Evolutionary conservation across 495 filamentous ascomycete genomes (phyloP).

Genomic region (Podospora sp.): DNA sequence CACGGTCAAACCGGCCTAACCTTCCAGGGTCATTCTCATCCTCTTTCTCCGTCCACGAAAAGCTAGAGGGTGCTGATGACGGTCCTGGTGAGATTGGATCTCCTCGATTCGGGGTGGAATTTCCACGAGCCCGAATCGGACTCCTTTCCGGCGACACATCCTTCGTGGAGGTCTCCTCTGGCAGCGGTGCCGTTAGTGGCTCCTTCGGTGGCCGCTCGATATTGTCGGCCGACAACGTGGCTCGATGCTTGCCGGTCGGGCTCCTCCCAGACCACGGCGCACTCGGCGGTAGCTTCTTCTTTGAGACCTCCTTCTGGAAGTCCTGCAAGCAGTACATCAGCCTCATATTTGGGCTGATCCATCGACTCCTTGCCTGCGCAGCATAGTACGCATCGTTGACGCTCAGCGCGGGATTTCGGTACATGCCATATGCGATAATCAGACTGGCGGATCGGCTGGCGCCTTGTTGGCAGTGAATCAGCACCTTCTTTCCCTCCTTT

Average conservation of each 20-base stretch:
- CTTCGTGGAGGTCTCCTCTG: constrained; percentile 40
- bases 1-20: constrained; percentile 45
- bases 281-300: constrained; percentile 49
- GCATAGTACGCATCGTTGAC: constrained; percentile 93
- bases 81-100: constrained; percentile 58
- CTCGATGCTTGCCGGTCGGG: constrained; percentile 50
- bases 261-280: constrained; percentile 48
- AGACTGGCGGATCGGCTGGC: constrained; percentile 95
- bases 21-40: constrained; percentile 42
- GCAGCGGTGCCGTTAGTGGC: constrained; percentile 55
- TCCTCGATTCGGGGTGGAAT: constrained; percentile 43
- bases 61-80: constrained; percentile 59
- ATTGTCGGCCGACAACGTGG: constrained; percentile 55
- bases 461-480: constrained; percentile 94
- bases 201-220: constrained; percentile 48
- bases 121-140: constrained; percentile 42
- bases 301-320: constrained; percentile 71
- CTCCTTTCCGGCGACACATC: constrained; percentile 32
- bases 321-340: constrained; percentile 96
- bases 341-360: constrained; percentile 99
- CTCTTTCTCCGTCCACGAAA: constrained; percentile 53
- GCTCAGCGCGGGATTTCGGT: constrained; percentile 80
- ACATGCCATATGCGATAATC: constrained; percentile 94
- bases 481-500: constrained; percentile 77
- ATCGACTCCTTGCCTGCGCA: constrained; percentile 85